phyloP scores from a whole-genome alignment of 2,329 filamentous ascomycete species.

The Phialophora verrucosa region DNA sequence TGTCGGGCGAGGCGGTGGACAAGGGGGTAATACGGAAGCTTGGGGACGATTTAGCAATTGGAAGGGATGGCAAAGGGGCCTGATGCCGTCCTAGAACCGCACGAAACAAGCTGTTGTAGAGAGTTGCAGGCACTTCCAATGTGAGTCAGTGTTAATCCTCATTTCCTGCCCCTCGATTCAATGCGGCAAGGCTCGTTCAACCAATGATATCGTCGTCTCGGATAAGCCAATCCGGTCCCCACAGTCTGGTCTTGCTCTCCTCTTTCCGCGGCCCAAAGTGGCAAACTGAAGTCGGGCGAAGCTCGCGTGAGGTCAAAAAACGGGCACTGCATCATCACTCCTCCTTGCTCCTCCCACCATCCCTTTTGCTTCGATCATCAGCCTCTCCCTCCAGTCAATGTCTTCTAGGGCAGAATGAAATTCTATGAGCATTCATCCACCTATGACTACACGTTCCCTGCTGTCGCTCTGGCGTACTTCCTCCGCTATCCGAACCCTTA shows the following conservation, averaged over 20 bases:
- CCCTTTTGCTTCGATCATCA: slow-evolving; percentile 10
- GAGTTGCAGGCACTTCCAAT: background rate
- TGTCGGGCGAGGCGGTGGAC: background rate
- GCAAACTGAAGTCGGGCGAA: slow-evolving; percentile 17
- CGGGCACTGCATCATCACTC: slow-evolving; percentile 13
- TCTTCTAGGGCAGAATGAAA: slow-evolving; percentile 51
- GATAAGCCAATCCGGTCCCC: background rate
- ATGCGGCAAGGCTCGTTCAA: background rate
- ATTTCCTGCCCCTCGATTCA: background rate
- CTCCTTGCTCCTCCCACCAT: slow-evolving; percentile 5
- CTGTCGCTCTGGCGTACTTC: slow-evolving; percentile 71
- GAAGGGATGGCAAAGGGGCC: background rate
- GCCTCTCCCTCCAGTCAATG: slow-evolving; percentile 15
- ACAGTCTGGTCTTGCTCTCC: background rate
- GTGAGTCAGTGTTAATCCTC: background rate
- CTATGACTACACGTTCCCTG: slow-evolving; percentile 69
- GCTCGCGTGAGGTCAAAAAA: slow-evolving; percentile 21
- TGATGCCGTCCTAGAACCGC: background rate
- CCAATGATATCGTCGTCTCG: background rate
- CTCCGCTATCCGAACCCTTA: slow-evolving; percentile 72
- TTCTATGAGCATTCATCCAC: slow-evolving; percentile 62
- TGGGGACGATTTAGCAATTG: background rate
- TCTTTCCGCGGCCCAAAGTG: slow-evolving; percentile 1
- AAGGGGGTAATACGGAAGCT: background rate
- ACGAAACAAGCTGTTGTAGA: background rate